A percentile compares a stretch with the other conserved stretches of the same genome.
phyloP scores from a whole-genome alignment of 768 basidiomycete species.

The Astraeus odoratus region DNA sequence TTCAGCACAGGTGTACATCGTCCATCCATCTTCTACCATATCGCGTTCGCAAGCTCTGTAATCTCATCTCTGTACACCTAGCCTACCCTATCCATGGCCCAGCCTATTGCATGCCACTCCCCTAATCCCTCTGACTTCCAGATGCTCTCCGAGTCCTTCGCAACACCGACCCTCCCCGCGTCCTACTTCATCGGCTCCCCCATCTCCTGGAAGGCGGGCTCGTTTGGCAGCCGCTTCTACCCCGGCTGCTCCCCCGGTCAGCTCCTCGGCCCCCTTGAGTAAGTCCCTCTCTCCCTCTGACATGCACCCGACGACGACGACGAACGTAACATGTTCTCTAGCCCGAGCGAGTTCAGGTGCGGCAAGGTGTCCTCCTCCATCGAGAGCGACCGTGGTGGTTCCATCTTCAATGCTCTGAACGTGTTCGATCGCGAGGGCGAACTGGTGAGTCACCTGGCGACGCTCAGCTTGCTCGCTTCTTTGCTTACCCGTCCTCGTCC shows the following conservation, averaged over 20 bases:
- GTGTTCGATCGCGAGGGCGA: conserved; percentile 68
- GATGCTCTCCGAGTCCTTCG: conserved; percentile 46
- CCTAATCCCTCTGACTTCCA: conserved; percentile 19
- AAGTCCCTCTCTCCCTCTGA: conserved; percentile 23
- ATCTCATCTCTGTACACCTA: conserved; percentile 7
- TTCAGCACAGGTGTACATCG: neutral
- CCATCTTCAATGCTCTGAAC: conserved; percentile 59
- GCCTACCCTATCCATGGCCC: conserved; percentile 28
- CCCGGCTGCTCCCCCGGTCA: conserved; percentile 59
- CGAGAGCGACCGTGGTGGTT: conserved; percentile 53
- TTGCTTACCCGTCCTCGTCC: neutral
- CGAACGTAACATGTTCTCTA: conserved; percentile 13
- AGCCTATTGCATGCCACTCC: conserved; percentile 38
- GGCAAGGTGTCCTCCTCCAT: conserved; percentile 45
- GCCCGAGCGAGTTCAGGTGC: conserved; percentile 41
- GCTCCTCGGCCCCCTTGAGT: conserved; percentile 62
- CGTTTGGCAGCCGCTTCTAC: conserved; percentile 57
- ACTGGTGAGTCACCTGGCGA: conserved; percentile 39
- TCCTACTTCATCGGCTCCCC: conserved; percentile 71
- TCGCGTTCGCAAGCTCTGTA: neutral
- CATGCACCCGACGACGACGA: neutral
- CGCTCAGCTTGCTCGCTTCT: neutral
- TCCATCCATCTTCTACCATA: neutral
- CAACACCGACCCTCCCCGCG: conserved; percentile 45
- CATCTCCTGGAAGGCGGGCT: conserved; percentile 62